Conservation (phyloP, 495 filamentous ascomycete genomes). For the Tuber microsphaerosporum region DNA sequence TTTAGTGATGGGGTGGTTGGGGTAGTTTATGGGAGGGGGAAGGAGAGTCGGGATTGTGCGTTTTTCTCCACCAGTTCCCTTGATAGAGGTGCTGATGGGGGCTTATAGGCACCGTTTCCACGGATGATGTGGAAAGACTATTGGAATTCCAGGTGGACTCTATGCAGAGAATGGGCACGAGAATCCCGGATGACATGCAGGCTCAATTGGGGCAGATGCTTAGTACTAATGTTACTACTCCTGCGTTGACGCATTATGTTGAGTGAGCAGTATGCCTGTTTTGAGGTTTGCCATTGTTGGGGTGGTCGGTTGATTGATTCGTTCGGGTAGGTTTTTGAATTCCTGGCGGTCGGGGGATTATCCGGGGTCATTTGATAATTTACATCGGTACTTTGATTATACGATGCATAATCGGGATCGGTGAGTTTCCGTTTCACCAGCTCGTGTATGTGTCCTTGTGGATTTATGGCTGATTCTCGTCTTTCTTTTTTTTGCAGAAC, state of each 20-base stretch:
- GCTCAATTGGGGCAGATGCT: constrained; percentile 60
- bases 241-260: constrained; percentile 70
- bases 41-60: constrained; percentile 28
- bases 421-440: constrained; percentile 12
- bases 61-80: neutral
- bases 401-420: constrained; percentile 82
- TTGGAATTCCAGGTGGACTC: constrained; percentile 81
- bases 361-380: constrained; percentile 75
- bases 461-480: neutral
- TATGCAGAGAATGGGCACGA: constrained; percentile 72
- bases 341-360: constrained; percentile 89
- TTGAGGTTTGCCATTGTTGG: neutral
- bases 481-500: constrained; percentile 37
- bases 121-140: constrained; percentile 74
- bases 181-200: constrained; percentile 62
- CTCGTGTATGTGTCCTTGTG: neutral
- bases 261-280: constrained; percentile 47
- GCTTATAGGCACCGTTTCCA: constrained; percentile 50
- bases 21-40: constrained; percentile 51
- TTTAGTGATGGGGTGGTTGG: constrained; percentile 48
- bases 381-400: constrained; percentile 96
- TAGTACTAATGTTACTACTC: constrained; percentile 56
- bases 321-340: constrained; percentile 62
- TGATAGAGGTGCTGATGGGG: neutral
- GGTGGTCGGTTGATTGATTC: constrained; percentile 16